These are phyloP conservation scores for Bauhinia variegata DNA, from an alignment of 306 rosid species.

Conservation along the genomic window DNA sequence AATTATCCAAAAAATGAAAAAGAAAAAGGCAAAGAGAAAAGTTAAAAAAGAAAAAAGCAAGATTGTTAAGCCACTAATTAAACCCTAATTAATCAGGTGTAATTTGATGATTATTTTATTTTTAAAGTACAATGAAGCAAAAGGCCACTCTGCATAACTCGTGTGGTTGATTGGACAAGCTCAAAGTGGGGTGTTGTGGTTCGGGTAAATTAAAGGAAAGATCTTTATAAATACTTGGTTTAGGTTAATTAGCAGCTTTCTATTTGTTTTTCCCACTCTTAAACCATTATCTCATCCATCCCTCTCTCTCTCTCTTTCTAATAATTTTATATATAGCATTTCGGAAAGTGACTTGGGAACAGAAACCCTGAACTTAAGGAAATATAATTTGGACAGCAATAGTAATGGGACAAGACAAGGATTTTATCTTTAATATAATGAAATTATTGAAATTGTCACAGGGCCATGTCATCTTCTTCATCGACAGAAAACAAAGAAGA, in stretches of 20 bases:
- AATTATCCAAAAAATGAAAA: too few species aligned
- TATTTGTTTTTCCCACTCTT: constrained; percentile 19
- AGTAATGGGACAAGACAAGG: constrained; percentile 36
- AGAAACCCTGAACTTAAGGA: constrained; percentile 50
- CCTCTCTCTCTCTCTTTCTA: constrained; percentile 9
- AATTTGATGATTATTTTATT: background rate
- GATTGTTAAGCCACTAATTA: too few species aligned
- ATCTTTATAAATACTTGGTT: constrained; percentile 6
- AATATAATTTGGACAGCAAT: constrained; percentile 45
- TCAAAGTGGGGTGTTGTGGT: constrained; percentile 30
- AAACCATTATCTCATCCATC: constrained; percentile 34
- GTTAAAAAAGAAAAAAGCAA: too few species aligned
- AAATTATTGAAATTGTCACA: constrained; percentile 41
- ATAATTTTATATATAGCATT: constrained; percentile 49
- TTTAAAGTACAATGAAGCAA: background rate
- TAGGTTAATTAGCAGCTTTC: background rate
- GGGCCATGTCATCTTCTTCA: constrained; percentile 55
- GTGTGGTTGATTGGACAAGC: background rate
- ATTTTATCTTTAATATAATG: constrained; percentile 42
- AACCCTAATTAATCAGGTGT: too few species aligned
- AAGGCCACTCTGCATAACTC: background rate
- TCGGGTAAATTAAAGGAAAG: constrained; percentile 30
- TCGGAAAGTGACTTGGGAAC: constrained; percentile 48
- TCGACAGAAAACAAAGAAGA: constrained; percentile 61
- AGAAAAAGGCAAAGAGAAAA: too few species aligned